phyloP scores from a whole-genome alignment of 2,329 filamentous ascomycete species.

The Fusarium pseudocircinatum region DNA sequence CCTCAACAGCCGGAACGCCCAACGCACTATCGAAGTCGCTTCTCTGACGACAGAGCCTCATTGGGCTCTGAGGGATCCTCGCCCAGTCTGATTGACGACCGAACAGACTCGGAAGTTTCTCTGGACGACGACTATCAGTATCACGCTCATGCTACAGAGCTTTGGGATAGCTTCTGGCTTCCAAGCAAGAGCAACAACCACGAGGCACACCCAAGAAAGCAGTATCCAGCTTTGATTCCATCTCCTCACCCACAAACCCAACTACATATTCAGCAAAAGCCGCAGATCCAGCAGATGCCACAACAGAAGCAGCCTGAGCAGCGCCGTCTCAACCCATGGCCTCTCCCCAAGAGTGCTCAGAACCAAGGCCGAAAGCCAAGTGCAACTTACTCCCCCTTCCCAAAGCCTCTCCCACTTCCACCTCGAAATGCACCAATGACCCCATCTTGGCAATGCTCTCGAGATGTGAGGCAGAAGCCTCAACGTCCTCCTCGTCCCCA shows the following conservation, averaged over 20 bases:
- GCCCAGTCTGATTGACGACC: constrained; percentile 62
- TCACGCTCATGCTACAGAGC: constrained; percentile 54
- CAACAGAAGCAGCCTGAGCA: constrained; percentile 35
- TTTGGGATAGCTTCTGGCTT: constrained; percentile 64
- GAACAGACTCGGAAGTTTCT: constrained; percentile 61
- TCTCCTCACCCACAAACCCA: constrained; percentile 40
- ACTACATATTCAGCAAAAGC: constrained; percentile 2
- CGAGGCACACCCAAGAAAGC: constrained; percentile 39
- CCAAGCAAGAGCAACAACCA: constrained; percentile 20
- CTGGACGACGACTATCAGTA: constrained; percentile 62
- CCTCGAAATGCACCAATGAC: constrained; percentile 42
- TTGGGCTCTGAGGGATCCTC: constrained; percentile 57
- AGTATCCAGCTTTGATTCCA: constrained; percentile 47
- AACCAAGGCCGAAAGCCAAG: constrained; percentile 37
- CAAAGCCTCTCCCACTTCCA: constrained; percentile 50
- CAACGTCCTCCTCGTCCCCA: constrained; percentile 45
- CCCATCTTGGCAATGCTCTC: constrained; percentile 45
- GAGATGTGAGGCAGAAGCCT: constrained; percentile 37
- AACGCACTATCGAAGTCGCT: constrained; percentile 31
- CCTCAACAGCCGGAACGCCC: constrained; percentile 44
- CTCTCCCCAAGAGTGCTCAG: constrained; percentile 38
- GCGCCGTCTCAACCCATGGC: constrained; percentile 41
- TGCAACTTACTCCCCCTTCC: constrained; percentile 55
- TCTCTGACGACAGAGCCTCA: constrained; percentile 52
- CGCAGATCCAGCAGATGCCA: not conserved